Conservation (phyloP, 805 yeast genomes). For the Teunomyces cretensis region DNA sequence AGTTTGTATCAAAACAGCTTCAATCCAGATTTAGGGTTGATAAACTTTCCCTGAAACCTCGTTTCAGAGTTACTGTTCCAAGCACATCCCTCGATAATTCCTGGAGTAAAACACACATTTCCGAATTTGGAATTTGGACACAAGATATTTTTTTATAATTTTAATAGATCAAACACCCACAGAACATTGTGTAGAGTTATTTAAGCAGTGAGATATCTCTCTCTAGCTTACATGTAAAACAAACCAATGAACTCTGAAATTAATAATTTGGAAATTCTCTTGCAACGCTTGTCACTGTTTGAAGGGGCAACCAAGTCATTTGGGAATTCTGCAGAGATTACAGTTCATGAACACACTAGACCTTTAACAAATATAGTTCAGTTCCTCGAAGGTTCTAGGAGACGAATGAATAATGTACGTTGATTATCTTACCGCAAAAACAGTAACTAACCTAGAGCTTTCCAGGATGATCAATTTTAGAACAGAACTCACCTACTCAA, state of each 20-base stretch:
- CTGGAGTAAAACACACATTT: constrained; percentile 1
- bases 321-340: not conserved
- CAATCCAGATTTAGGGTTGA: not conserved
- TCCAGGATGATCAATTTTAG: not conserved
- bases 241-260: constrained; percentile 2
- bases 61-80: not conserved
- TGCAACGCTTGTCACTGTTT: not conserved
- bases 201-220: not conserved
- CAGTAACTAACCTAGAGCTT: not conserved
- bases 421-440: not conserved
- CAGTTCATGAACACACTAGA: not conserved
- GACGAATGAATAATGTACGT: constrained; percentile 5
- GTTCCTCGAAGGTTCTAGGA: constrained; percentile 1
- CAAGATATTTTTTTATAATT: constrained; percentile 1
- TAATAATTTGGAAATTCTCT: not conserved
- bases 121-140: constrained; percentile 3
- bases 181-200: not conserved
- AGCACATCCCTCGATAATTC: not conserved
- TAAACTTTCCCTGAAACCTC: not conserved
- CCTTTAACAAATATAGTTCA: not conserved
- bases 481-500: not conserved
- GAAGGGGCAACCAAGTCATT: not conserved
- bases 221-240: not conserved
- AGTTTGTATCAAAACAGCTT: not conserved
- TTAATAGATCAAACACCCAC: not conserved